A percentile compares a stretch with the other conserved stretches of the same genome.
Conservation (phyloP, 208 protist species). For the Leishmania guyanensis region DNA sequence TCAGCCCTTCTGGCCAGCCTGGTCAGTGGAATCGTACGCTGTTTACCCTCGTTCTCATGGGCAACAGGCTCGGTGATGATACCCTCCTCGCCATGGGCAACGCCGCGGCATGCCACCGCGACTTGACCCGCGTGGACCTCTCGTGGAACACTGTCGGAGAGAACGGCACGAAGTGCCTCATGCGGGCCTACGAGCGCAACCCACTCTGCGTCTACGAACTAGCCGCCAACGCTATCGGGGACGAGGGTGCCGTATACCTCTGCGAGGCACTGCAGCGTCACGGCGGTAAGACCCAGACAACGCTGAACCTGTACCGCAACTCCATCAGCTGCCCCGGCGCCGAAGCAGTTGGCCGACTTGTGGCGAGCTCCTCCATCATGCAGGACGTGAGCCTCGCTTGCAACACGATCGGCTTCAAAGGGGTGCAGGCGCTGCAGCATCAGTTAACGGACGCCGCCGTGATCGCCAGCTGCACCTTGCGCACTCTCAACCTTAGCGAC, state of each 20-base stretch:
- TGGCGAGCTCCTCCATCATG: constrained; percentile 59
- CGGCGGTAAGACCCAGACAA: constrained; percentile 61
- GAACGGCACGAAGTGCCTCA: constrained; percentile 76
- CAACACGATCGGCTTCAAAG: constrained; percentile 83
- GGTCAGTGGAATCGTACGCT: constrained; percentile 87
- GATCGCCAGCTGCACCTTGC: constrained; percentile 30
- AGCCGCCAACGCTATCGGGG: constrained; percentile 75
- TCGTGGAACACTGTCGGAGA: constrained; percentile 84
- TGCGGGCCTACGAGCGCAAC: constrained; percentile 79
- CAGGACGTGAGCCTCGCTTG: constrained; percentile 72
- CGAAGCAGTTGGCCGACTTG: constrained; percentile 63
- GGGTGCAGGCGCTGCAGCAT: constrained; percentile 55
- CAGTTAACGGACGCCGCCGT: constrained; percentile 43
- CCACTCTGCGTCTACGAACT: constrained; percentile 75
- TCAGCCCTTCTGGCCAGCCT: constrained; percentile 73
- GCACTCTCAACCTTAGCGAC: constrained; percentile 62
- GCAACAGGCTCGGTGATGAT: constrained; percentile 78
- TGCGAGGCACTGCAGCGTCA: constrained; percentile 72
- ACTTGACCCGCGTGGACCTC: constrained; percentile 74
- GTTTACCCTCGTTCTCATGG: constrained; percentile 66
- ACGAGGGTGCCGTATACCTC: constrained; percentile 62
- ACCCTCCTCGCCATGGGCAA: constrained; percentile 86
- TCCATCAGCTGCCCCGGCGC: constrained; percentile 66
- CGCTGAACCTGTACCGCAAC: constrained; percentile 82
- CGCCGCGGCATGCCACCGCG: constrained; percentile 82